phyloP scores from a whole-genome alignment of 257 asterid genomes.

The Oldenlandia corymbosa region DNA sequence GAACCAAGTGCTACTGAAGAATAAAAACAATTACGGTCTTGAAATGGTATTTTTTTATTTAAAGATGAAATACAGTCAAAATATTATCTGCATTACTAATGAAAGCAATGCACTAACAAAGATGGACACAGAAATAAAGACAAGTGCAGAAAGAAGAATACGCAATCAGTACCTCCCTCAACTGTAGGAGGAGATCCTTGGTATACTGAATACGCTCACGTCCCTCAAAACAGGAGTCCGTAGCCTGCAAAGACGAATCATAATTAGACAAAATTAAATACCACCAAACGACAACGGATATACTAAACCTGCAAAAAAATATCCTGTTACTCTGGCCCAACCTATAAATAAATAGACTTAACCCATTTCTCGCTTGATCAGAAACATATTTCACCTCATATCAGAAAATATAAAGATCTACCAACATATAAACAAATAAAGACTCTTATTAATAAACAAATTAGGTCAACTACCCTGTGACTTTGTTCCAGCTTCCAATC shows the following conservation, averaged over 20 bases:
- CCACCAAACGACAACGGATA: neutral
- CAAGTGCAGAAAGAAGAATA: neutral
- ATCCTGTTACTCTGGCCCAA: neutral
- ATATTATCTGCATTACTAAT: neutral
- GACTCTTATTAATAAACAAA: no score
- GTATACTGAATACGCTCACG: conserved; percentile 60
- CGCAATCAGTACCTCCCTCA: conserved; percentile 60
- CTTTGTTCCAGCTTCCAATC: no score
- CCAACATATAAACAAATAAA: no score
- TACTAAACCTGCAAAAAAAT: neutral
- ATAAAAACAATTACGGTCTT: no score
- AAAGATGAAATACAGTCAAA: no score
- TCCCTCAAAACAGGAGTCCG: conserved; percentile 73
- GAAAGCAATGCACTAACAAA: neutral
- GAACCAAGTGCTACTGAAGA: no score
- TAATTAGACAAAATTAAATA: neutral
- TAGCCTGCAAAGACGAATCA: conserved; percentile 40
- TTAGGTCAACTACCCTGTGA: no score
- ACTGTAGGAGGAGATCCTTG: conserved; percentile 68
- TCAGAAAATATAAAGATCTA: no score
- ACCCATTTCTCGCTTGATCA: neutral
- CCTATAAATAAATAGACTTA: neutral
- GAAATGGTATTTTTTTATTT: no score
- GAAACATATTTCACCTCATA: neutral
- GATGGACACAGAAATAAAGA: neutral